Percentiles rank a stretch among this genome's conserved stretches.
phyloP scores from a whole-genome alignment of 805 yeast genomes.

The Hanseniaspora lindneri region DNA sequence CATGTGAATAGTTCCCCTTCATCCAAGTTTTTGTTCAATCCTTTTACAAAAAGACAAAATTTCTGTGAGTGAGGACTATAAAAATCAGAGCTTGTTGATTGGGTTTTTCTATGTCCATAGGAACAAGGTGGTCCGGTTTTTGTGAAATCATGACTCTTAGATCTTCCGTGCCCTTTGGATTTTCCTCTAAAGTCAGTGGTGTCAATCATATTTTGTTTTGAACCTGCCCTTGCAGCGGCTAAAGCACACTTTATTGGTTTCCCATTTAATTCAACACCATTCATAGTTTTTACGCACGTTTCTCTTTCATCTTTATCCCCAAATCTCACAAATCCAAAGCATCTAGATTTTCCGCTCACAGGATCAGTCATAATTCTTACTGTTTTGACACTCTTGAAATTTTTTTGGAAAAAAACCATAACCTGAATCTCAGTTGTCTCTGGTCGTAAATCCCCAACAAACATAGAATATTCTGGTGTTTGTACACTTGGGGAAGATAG shows the following conservation, averaged over 20 bases:
- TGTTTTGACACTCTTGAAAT: conserved; percentile 56
- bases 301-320: conserved; percentile 57
- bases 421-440: conserved; percentile 71
- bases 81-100: conserved; percentile 1
- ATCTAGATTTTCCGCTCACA: conserved; percentile 59
- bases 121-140: not conserved
- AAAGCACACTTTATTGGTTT: conserved; percentile 64
- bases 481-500: conserved; percentile 57
- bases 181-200: not conserved
- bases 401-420: conserved; percentile 56
- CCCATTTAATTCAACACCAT: conserved; percentile 71
- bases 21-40: conserved; percentile 50
- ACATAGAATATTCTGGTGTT: conserved; percentile 63
- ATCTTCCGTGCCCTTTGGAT: conserved; percentile 14
- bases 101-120: conserved; percentile 9
- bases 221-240: conserved; percentile 51
- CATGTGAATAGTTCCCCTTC: conserved; percentile 50
- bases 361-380: conserved; percentile 83
- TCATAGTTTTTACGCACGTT: conserved; percentile 59
- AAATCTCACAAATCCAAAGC: conserved; percentile 73
- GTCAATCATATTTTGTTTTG: conserved; percentile 17
- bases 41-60: conserved; percentile 58
- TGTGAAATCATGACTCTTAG: conserved; percentile 5
- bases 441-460: conserved; percentile 75
- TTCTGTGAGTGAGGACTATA: not conserved